These are phyloP conservation scores for Alternaria sp. DNA, from an alignment of 2,329 filamentous ascomycete genomes.

Conservation along the genomic window DNA sequence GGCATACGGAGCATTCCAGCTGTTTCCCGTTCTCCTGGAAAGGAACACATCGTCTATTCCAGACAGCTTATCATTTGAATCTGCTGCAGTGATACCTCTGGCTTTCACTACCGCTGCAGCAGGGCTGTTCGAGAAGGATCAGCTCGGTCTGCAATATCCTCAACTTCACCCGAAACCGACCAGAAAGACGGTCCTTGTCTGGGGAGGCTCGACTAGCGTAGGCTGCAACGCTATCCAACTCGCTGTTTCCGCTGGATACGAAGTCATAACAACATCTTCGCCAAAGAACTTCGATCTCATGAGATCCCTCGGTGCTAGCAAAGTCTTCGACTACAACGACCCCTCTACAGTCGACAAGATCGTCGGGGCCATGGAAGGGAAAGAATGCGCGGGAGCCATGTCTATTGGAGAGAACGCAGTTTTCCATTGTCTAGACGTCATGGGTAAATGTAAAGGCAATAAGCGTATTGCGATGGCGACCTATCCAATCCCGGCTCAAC, in stretches of 20 bases:
- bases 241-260: slow-evolving; percentile 52
- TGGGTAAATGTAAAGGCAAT: neutral
- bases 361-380: slow-evolving; percentile 42
- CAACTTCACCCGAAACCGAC: slow-evolving; percentile 53
- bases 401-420: slow-evolving; percentile 31
- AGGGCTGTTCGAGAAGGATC: slow-evolving; percentile 19
- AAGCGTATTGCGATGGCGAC: neutral
- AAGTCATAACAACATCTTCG: slow-evolving; percentile 55
- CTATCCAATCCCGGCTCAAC: neutral
- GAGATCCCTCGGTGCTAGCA: slow-evolving; percentile 53
- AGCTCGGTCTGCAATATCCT: slow-evolving; percentile 15
- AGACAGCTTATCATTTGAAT: slow-evolving; percentile 51
- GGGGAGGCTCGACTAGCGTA: slow-evolving; percentile 56
- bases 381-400: slow-evolving; percentile 45
- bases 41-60: slow-evolving; percentile 56
- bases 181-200: slow-evolving; percentile 46
- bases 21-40: slow-evolving; percentile 58
- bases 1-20: slow-evolving; percentile 50
- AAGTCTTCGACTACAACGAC: slow-evolving; percentile 58
- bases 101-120: slow-evolving; percentile 18
- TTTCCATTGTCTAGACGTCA: neutral
- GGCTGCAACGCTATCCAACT: slow-evolving; percentile 58
- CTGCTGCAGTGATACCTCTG: slow-evolving; percentile 53
- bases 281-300: slow-evolving; percentile 56
- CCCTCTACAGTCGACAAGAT: slow-evolving; percentile 42